phyloP scores from a whole-genome alignment of 2,329 filamentous ascomycete species.

The Xylariaceae sp. region DNA sequence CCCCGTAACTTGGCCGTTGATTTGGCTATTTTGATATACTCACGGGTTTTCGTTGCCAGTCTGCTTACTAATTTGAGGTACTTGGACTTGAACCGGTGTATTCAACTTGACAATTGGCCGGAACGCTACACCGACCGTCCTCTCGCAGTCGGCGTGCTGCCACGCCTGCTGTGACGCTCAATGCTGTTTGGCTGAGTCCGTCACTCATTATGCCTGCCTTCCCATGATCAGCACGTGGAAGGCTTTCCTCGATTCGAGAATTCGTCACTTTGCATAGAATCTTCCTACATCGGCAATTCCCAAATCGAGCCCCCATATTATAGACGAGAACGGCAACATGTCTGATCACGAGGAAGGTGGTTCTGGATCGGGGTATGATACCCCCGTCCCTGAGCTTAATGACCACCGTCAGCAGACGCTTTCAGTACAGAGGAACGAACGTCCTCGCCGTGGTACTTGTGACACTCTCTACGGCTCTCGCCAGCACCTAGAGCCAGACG shows the following conservation, averaged over 20 bases:
- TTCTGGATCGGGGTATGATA: conserved; percentile 67
- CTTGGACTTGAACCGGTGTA: conserved; percentile 1
- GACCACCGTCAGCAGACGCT: conserved; percentile 76
- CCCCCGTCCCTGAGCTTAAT: conserved; percentile 79
- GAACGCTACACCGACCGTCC: conserved; percentile 12
- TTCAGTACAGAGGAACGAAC: conserved; percentile 62
- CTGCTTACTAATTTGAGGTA: conserved; percentile 4
- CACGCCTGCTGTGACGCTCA: conserved; percentile 38
- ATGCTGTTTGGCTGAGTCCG: conserved; percentile 31
- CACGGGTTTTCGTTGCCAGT: conserved; percentile 12
- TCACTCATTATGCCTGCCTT: conserved; percentile 39
- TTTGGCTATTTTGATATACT: conserved; percentile 37
- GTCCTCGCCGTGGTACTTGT: conserved; percentile 71
- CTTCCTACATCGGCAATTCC: neutral
- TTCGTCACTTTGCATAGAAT: conserved; percentile 3
- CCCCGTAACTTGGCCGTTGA: conserved; percentile 77
- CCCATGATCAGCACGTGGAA: conserved; percentile 37
- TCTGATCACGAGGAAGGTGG: conserved; percentile 64
- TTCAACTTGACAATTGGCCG: conserved; percentile 16
- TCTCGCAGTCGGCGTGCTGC: conserved; percentile 43
- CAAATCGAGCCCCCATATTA: conserved; percentile 2
- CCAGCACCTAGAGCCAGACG: conserved; percentile 44
- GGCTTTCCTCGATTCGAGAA: conserved; percentile 30
- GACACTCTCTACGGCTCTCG: conserved; percentile 67
- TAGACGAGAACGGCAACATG: conserved; percentile 52